Percentiles rank a stretch among this genome's conserved stretches.
Evolutionary conservation across 345 rosid species (phyloP).

Genomic region (Citrus glauca): DNA sequence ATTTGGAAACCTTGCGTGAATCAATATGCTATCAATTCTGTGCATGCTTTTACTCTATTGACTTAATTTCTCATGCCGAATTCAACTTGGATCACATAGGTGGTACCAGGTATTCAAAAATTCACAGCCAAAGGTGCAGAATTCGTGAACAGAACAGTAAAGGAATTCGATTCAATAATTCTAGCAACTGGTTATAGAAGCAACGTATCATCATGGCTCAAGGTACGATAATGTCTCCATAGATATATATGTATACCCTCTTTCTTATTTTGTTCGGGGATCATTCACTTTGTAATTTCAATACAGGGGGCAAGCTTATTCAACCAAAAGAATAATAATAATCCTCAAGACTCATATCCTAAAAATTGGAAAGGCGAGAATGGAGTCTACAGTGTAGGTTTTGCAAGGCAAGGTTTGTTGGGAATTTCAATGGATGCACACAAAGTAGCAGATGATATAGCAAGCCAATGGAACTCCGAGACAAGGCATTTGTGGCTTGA

Average conservation of each 20-base stretch:
- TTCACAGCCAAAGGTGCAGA: conserved; percentile 36
- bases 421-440: conserved; percentile 32
- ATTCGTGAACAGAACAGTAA: conserved; percentile 35
- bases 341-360: conserved; percentile 21
- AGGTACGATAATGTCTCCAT: conserved; percentile 13
- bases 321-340: conserved; percentile 8
- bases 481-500: conserved; percentile 13
- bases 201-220: conserved; percentile 43
- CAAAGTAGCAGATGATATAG: conserved; percentile 30
- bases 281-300: background rate
- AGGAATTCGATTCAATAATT: conserved; percentile 38
- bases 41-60: background rate
- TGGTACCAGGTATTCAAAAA: conserved; percentile 26
- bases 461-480: conserved; percentile 22
- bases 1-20: background rate
- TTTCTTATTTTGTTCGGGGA: background rate
- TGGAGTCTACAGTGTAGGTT: conserved; percentile 34
- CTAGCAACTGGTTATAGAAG: conserved; percentile 50
- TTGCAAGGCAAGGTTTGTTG: conserved; percentile 20
- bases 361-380: conserved; percentile 33
- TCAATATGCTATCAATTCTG: background rate
- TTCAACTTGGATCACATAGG: conserved; percentile 19
- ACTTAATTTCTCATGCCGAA: background rate
- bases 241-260: background rate
- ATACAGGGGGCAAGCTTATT: conserved; percentile 21